Conservation (phyloP, 2,329 filamentous ascomycete genomes). For the Fusarium nygamai region DNA sequence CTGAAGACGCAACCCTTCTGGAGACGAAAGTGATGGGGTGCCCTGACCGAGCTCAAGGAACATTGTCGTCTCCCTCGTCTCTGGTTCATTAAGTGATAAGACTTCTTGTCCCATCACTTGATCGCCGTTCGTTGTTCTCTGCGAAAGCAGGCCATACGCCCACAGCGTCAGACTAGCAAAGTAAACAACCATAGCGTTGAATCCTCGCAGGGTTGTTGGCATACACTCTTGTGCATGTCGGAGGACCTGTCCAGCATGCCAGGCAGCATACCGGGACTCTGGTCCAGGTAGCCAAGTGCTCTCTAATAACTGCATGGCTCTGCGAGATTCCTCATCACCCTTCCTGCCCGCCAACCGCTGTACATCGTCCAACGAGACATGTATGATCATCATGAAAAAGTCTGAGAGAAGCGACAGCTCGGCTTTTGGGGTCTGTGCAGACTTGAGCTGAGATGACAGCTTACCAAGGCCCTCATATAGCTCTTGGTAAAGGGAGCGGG, state of each 20-base stretch:
- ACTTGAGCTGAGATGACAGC: conserved; percentile 29
- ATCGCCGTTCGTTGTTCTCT: conserved; percentile 6
- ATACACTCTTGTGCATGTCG: conserved; percentile 32
- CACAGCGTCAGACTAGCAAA: conserved; percentile 37
- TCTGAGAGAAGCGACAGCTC: conserved; percentile 37
- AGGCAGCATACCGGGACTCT: conserved; percentile 37
- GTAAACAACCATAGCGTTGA: conserved; percentile 40
- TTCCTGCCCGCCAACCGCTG: conserved; percentile 34
- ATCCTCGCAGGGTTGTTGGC: conserved; percentile 32
- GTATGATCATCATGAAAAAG: conserved; percentile 41
- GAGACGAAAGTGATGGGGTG: conserved; percentile 21
- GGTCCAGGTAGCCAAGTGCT: conserved; percentile 23
- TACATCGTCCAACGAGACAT: conserved; percentile 37
- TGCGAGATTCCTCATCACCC: conserved; percentile 35
- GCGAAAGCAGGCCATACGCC: conserved; percentile 32
- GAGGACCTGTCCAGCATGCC: conserved; percentile 41
- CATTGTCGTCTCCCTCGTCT: conserved; percentile 18
- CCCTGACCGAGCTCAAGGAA: conserved; percentile 37
- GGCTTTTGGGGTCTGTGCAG: not conserved
- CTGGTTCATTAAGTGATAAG: conserved; percentile 31
- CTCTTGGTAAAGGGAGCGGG: conserved; percentile 35
- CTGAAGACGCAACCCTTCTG: conserved; percentile 15
- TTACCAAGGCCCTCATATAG: conserved; percentile 31
- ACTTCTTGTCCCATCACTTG: conserved; percentile 11
- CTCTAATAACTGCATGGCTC: conserved; percentile 24